Evolutionary conservation across 1,284 basidiomycete species (phyloP).

Genomic region (Prillingera fragicola): DNA sequence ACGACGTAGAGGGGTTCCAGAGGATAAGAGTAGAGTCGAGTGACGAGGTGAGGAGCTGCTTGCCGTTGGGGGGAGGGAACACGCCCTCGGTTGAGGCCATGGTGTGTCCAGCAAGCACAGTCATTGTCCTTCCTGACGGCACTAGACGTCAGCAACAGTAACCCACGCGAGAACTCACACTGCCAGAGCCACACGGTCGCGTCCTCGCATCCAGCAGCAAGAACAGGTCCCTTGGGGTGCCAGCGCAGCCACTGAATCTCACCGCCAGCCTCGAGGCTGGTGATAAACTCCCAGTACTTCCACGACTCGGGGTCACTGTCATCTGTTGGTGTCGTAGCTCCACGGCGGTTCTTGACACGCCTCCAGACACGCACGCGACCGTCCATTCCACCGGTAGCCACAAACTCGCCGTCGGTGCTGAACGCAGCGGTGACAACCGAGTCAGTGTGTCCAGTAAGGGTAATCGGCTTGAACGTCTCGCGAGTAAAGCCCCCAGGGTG

Average conservation of each 20-base stretch:
- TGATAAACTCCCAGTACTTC: slow-evolving; percentile 86
- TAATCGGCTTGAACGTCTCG: slow-evolving; percentile 74
- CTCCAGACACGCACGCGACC: slow-evolving; percentile 89
- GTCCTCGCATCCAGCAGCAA: slow-evolving; percentile 89
- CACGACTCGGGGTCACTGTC: slow-evolving; percentile 46
- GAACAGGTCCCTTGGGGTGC: slow-evolving; percentile 89
- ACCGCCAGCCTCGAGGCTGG: slow-evolving; percentile 85
- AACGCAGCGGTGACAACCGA: slow-evolving; percentile 77
- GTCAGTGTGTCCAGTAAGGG: slow-evolving; percentile 85
- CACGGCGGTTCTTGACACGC: slow-evolving; percentile 52
- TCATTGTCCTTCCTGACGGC: slow-evolving; percentile 87
- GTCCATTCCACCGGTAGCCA: slow-evolving; percentile 96
- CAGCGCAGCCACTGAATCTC: slow-evolving; percentile 94
- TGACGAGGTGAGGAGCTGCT: slow-evolving; percentile 80
- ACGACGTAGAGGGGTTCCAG: slow-evolving; percentile 73
- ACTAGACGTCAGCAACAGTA: slow-evolving; percentile 53
- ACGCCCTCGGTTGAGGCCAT: slow-evolving; percentile 78
- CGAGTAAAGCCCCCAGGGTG: slow-evolving; percentile 7
- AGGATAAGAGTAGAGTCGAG: slow-evolving; percentile 76
- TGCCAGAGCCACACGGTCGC: slow-evolving; percentile 97
- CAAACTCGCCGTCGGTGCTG: slow-evolving; percentile 80
- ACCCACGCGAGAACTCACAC: slow-evolving; percentile 56
- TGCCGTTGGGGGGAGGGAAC: slow-evolving; percentile 68
- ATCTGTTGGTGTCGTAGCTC: neutral
- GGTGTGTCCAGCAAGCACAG: slow-evolving; percentile 88